These are phyloP conservation scores for Chalciporus sphaerocephalus DNA, from an alignment of 768 basidiomycete genomes.

Conservation along the genomic window DNA sequence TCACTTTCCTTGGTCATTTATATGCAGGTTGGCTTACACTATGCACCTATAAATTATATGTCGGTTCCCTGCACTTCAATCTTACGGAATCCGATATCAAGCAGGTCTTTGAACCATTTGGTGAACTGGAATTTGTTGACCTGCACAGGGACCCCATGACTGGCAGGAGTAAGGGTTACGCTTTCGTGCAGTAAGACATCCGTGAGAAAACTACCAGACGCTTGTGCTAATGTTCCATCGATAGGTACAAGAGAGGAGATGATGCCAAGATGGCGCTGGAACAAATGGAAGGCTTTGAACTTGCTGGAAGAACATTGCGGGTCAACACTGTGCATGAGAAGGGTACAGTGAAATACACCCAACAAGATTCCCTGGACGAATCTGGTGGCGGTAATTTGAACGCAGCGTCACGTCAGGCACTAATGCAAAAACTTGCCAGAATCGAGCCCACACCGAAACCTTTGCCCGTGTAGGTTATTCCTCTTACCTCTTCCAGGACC, in stretches of 20 bases:
- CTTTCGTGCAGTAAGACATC: conserved; percentile 83
- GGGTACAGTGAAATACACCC: conserved; percentile 69
- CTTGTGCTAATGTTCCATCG: conserved; percentile 2
- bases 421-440: conserved; percentile 99
- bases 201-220: background rate
- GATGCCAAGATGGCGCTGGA: conserved; percentile 96
- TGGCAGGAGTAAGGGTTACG: conserved; percentile 95
- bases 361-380: conserved; percentile 83
- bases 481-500: background rate
- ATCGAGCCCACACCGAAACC: conserved; percentile 64
- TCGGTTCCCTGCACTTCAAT: conserved; percentile 95
- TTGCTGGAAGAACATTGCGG: conserved; percentile 92
- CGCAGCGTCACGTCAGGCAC: conserved; percentile 95
- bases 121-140: conserved; percentile 97
- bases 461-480: conserved; percentile 53
- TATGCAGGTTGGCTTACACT: conserved; percentile 11
- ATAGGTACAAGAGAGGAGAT: conserved; percentile 82
- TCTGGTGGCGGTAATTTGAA: conserved; percentile 95
- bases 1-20: conserved; percentile 26
- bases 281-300: conserved; percentile 98
- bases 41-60: conserved; percentile 67
- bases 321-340: conserved; percentile 94
- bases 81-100: conserved; percentile 95
- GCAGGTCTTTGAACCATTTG: conserved; percentile 99
- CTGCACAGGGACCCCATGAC: conserved; percentile 93